phyloP scores from a whole-genome alignment of 139 green algal species.

The Chlamydomonas incerta region DNA sequence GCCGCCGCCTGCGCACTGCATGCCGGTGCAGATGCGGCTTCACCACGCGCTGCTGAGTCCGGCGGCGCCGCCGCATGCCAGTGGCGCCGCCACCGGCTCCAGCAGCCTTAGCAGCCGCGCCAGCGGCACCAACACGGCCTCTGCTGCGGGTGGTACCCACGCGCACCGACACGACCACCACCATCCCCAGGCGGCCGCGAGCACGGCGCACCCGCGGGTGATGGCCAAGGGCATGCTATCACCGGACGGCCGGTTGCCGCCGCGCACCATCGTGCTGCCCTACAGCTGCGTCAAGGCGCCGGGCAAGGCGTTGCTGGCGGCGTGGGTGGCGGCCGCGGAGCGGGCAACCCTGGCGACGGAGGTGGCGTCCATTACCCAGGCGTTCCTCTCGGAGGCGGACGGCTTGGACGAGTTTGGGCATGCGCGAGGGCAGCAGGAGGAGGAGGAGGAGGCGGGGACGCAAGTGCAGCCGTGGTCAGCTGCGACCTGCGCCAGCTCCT shows the following conservation, averaged over 20 bases:
- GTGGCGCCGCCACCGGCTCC: too few relatives aligned
- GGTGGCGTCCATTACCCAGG: too few relatives aligned
- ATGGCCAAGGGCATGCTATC: conserved; percentile 13
- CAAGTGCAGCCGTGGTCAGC: too few relatives aligned
- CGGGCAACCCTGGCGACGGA: neutral
- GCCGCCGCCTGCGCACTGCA: neutral
- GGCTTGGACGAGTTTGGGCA: neutral
- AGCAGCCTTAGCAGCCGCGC: too few relatives aligned
- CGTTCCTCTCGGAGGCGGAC: neutral
- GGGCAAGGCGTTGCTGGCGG: neutral
- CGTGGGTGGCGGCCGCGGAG: neutral
- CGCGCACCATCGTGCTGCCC: conserved; percentile 17
- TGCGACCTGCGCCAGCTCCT: too few relatives aligned
- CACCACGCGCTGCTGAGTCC: neutral
- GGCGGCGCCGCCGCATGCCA: too few relatives aligned
- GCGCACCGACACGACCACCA: too few relatives aligned
- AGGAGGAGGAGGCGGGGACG: too few relatives aligned
- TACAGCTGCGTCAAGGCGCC: conserved; percentile 27
- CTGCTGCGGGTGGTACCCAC: too few relatives aligned
- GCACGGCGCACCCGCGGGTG: neutral
- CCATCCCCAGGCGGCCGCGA: neutral
- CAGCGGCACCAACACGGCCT: too few relatives aligned
- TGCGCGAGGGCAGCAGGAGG: too few relatives aligned
- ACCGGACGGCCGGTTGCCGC: neutral
- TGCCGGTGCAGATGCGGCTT: conserved; percentile 23